A percentile compares a stretch with the other conserved stretches of the same genome.
Conservation (phyloP, 805 yeast species). For the Candida odintsovae region DNA sequence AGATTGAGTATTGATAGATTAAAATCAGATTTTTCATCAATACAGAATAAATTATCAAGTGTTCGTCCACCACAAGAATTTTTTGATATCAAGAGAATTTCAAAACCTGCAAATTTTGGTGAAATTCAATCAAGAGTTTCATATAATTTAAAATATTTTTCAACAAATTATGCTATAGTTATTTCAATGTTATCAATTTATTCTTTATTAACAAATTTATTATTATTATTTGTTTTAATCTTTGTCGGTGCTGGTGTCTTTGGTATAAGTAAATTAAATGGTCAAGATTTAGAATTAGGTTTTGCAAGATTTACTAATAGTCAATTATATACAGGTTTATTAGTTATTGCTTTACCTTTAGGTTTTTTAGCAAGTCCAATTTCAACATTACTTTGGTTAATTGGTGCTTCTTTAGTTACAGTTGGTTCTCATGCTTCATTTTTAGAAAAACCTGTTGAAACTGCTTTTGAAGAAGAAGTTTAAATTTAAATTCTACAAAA, state of each 20-base stretch:
- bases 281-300: slow-evolving; percentile 70
- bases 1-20: slow-evolving; percentile 44
- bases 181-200: slow-evolving; percentile 71
- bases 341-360: slow-evolving; percentile 71
- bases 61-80: slow-evolving; percentile 90
- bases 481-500: not conserved
- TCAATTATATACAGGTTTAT: slow-evolving; percentile 78
- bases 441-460: slow-evolving; percentile 93
- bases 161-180: slow-evolving; percentile 77
- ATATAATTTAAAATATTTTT: slow-evolving; percentile 81
- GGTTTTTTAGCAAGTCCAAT: slow-evolving; percentile 87
- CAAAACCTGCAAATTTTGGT: slow-evolving; percentile 84
- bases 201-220: slow-evolving; percentile 79
- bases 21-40: slow-evolving; percentile 41
- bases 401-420: slow-evolving; percentile 75
- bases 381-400: slow-evolving; percentile 85
- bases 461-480: slow-evolving; percentile 79
- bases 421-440: slow-evolving; percentile 84
- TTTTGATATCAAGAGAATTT: slow-evolving; percentile 81
- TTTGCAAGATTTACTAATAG: slow-evolving; percentile 68
- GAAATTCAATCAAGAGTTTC: slow-evolving; percentile 86
- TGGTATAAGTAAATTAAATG: slow-evolving; percentile 74
- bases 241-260: slow-evolving; percentile 69
- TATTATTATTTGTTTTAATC: slow-evolving; percentile 75
- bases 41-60: slow-evolving; percentile 63